phyloP scores from a whole-genome alignment of 163 green algal genomes.

The Scenedesmus sp. region DNA sequence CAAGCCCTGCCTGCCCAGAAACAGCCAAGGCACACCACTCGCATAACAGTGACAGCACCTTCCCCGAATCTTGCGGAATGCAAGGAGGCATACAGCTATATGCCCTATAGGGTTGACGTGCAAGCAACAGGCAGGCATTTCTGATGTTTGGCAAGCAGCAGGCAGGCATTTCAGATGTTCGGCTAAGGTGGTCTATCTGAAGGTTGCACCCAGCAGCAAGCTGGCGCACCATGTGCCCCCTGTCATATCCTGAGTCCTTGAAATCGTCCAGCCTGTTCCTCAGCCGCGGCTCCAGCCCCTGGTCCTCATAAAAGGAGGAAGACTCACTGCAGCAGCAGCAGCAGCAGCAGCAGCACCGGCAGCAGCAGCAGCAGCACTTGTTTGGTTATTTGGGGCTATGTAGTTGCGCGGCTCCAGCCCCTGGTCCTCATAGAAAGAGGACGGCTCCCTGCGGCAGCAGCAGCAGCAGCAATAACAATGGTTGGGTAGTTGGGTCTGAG shows the following conservation, averaged over 20 bases:
- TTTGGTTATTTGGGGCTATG: too few relatives aligned
- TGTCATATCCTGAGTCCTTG: slow-evolving; percentile 86
- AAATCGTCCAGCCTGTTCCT: slow-evolving; percentile 86
- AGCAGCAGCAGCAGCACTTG: neutral
- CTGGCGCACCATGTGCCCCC: slow-evolving; percentile 87
- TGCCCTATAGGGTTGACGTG: too few relatives aligned
- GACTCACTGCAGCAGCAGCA: slow-evolving; percentile 61
- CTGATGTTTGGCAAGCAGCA: neutral
- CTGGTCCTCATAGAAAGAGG: slow-evolving; percentile 87
- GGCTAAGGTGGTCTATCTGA: neutral
- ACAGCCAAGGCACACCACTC: neutral
- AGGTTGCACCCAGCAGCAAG: neutral
- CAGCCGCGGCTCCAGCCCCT: slow-evolving; percentile 77
- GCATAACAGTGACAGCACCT: too few relatives aligned
- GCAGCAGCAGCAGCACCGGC: neutral
- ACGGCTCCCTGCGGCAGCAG: slow-evolving; percentile 65
- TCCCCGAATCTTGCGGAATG: too few relatives aligned
- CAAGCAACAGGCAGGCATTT: neutral
- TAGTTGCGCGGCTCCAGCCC: slow-evolving; percentile 66
- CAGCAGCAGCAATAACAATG: neutral
- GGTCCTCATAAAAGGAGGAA: slow-evolving; percentile 88
- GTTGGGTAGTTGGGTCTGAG: too few relatives aligned
- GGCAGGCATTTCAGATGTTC: neutral
- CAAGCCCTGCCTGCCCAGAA: neutral
- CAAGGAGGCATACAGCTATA: too few relatives aligned